A percentile compares a stretch with the other conserved stretches of the same genome.
Conservation (phyloP, 2,329 filamentous ascomycete species). For the Scytalidium sp. region DNA sequence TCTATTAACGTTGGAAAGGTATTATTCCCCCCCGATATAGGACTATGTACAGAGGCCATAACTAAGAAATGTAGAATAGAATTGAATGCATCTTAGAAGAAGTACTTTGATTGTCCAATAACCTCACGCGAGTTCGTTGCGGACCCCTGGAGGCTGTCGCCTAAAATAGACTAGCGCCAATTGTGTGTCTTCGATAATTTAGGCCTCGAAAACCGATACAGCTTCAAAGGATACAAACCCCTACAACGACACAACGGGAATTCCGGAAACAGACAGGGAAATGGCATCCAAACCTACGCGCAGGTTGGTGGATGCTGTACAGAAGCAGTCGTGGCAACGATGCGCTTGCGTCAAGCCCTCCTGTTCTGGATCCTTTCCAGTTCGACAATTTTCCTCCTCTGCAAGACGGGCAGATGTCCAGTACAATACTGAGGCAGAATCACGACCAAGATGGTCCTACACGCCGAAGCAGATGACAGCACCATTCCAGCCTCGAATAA, state of each 20-base stretch:
- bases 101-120: not conserved
- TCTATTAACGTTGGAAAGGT: conserved; percentile 21
- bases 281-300: conserved; percentile 48
- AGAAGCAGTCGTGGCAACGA: conserved; percentile 23
- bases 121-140: not conserved
- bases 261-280: conserved; percentile 2
- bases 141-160: conserved; percentile 2
- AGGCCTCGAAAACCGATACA: conserved; percentile 3
- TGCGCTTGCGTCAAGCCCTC: conserved; percentile 19
- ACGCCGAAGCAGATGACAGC: conserved; percentile 70
- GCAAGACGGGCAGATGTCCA: conserved; percentile 22
- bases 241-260: not conserved
- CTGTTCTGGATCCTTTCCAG: conserved; percentile 10
- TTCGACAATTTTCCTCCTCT: conserved; percentile 23
- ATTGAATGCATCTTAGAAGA: conserved; percentile 1
- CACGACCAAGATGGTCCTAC: conserved; percentile 64
- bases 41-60: conserved; percentile 25
- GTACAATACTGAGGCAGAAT: conserved; percentile 28
- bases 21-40: conserved; percentile 16
- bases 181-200: conserved; percentile 10
- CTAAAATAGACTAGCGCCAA: conserved; percentile 13
- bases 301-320: conserved; percentile 33
- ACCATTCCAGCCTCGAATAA: conserved; percentile 59
- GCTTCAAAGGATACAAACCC: conserved; percentile 1
- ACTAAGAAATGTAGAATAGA: conserved; percentile 20